Percentiles rank a stretch among this genome's conserved stretches.
Evolutionary conservation across 176 grass and related monocot species (phyloP).

Genomic region (Saccharum officinarum): DNA sequence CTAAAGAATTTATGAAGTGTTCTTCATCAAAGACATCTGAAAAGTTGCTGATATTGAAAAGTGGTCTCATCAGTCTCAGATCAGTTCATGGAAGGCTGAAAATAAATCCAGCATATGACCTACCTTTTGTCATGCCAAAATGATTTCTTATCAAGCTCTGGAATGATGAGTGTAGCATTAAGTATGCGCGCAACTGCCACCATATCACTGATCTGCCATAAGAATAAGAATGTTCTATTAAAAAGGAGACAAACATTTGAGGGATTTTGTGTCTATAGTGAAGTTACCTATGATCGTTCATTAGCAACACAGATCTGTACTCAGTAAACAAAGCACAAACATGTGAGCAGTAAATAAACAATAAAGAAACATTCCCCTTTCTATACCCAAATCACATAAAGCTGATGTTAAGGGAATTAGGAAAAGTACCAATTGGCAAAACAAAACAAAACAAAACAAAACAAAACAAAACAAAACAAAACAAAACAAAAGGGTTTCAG

Average conservation of each 20-base stretch:
- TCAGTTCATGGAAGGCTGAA: slow-evolving; percentile 14
- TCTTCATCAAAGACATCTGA: slow-evolving; percentile 94
- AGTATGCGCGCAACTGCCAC: slow-evolving; percentile 79
- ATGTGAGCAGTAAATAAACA: background rate
- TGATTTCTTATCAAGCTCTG: slow-evolving; percentile 95
- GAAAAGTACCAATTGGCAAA: background rate
- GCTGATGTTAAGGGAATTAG: background rate
- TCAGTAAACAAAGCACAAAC: slow-evolving; percentile 25
- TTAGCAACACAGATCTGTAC: background rate
- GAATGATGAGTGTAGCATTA: slow-evolving; percentile 89
- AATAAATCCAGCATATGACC: background rate
- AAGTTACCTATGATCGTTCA: background rate
- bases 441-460: no score
- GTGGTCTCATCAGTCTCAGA: slow-evolving; percentile 9
- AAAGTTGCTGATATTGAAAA: slow-evolving; percentile 75
- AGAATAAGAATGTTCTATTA: slow-evolving; percentile 20
- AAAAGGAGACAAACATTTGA: background rate
- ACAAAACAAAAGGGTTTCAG: background rate
- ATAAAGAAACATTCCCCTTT: background rate
- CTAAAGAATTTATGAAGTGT: slow-evolving; percentile 72
- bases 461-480: no score
- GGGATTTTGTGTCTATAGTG: slow-evolving; percentile 1
- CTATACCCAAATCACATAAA: slow-evolving; percentile 16
- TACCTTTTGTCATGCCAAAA: slow-evolving; percentile 96
- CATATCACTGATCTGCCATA: slow-evolving; percentile 88